These are phyloP conservation scores for Podochytrium sp. DNA, from an alignment of 192 early-diverging fungal genomes.

Conservation along the genomic window DNA sequence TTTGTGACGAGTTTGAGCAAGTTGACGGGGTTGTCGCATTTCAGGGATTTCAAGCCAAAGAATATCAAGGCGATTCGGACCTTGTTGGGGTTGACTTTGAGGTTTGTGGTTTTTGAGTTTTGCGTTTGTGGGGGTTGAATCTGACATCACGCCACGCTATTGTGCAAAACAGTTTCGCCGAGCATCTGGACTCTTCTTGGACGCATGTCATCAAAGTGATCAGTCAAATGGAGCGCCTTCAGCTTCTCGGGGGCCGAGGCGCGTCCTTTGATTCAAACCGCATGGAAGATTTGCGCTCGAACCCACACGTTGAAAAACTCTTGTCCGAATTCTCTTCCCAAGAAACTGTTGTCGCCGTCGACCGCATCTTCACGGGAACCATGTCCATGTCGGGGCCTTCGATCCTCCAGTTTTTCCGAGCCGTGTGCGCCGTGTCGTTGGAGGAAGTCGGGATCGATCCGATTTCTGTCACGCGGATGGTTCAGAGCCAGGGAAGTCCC, in stretches of 20 bases:
- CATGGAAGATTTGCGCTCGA: background rate
- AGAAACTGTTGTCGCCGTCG: constrained; percentile 76
- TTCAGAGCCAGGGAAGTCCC: background rate
- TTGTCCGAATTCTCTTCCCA: constrained; percentile 61
- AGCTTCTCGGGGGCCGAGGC: constrained; percentile 59
- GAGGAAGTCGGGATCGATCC: constrained; percentile 79
- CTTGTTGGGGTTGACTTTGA: constrained; percentile 75
- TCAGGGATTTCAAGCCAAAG: constrained; percentile 86
- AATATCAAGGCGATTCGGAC: constrained; percentile 90
- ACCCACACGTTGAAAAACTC: constrained; percentile 48
- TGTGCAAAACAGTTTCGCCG: constrained; percentile 33
- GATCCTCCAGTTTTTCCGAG: constrained; percentile 88
- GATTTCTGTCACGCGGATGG: constrained; percentile 27
- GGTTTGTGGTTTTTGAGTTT: background rate
- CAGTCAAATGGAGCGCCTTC: constrained; percentile 86
- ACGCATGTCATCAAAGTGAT: constrained; percentile 81
- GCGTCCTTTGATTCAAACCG: constrained; percentile 24
- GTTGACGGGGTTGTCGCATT: constrained; percentile 82
- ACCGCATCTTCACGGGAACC: constrained; percentile 83
- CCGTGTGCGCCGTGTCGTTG: constrained; percentile 83
- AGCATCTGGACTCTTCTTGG: constrained; percentile 70
- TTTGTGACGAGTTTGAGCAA: constrained; percentile 90
- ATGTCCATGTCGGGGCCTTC: constrained; percentile 78
- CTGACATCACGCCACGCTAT: no score
- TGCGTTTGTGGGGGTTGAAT: no score